phyloP scores from a whole-genome alignment of 2,329 filamentous ascomycete genomes.

The Keithomyces neogunnii region DNA sequence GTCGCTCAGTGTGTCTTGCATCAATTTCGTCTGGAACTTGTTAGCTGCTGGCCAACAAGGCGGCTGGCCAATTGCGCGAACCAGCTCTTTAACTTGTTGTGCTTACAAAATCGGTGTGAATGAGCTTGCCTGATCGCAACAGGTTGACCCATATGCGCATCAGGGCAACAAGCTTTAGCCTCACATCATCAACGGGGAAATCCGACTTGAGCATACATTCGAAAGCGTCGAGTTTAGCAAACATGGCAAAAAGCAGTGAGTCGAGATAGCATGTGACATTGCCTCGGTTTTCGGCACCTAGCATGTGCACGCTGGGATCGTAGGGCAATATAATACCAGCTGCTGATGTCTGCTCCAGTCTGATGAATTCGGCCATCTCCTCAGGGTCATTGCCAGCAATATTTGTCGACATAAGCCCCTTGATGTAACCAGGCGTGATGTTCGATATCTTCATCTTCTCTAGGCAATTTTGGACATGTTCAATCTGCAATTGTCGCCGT shows the following conservation, averaged over 20 bases:
- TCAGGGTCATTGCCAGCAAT: conserved; percentile 63
- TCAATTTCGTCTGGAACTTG: conserved; percentile 57
- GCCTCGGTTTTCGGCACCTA: conserved; percentile 79
- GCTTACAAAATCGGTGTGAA: conserved; percentile 71
- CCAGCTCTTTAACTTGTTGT: not conserved
- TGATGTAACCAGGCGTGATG: conserved; percentile 48
- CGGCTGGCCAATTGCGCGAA: not conserved
- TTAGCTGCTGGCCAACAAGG: conserved; percentile 7
- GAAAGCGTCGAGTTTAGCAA: conserved; percentile 80
- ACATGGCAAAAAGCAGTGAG: conserved; percentile 90
- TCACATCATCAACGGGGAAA: conserved; percentile 57
- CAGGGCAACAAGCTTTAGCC: conserved; percentile 66
- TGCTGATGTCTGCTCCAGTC: conserved; percentile 72
- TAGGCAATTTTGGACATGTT: conserved; percentile 29
- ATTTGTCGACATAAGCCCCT: conserved; percentile 47
- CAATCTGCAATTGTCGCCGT: conserved; percentile 24
- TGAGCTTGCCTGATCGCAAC: conserved; percentile 74
- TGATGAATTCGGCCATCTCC: conserved; percentile 66
- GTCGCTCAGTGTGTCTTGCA: conserved; percentile 73
- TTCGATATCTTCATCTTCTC: conserved; percentile 36
- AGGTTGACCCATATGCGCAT: conserved; percentile 91
- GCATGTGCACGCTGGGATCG: conserved; percentile 60
- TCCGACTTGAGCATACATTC: conserved; percentile 83
- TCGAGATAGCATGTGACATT: conserved; percentile 94
- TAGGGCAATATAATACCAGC: conserved; percentile 71